phyloP scores from a whole-genome alignment of 2,329 filamentous ascomycete genomes.

The Pseudohalonectria lignicola region DNA sequence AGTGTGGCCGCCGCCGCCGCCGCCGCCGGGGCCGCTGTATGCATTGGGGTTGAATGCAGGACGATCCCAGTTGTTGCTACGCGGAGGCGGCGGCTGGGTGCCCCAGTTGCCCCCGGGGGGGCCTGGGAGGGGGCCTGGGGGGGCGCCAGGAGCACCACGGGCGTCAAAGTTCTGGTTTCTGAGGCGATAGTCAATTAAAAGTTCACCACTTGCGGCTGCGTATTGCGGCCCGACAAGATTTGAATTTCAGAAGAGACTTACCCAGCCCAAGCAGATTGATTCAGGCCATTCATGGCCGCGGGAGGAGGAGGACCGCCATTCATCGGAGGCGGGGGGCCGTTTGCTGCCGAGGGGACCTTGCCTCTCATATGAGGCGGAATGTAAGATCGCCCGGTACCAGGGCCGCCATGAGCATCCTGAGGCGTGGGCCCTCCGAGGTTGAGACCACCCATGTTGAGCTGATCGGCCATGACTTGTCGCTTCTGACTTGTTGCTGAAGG shows the following conservation, averaged over 20 bases:
- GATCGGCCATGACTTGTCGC: slow-evolving; percentile 70
- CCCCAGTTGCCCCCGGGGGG: slow-evolving; percentile 13
- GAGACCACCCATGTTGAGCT: slow-evolving; percentile 73
- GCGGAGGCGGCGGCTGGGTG: slow-evolving; percentile 5
- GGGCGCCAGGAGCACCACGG: too few species aligned
- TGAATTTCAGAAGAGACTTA: too few species aligned
- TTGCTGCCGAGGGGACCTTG: slow-evolving; percentile 28
- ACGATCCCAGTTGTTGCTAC: slow-evolving; percentile 12
- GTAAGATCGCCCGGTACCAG: slow-evolving; percentile 50
- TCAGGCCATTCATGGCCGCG: slow-evolving; percentile 35
- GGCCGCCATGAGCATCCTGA: slow-evolving; percentile 14
- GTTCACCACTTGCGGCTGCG: too few species aligned
- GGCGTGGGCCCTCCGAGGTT: slow-evolving; percentile 40
- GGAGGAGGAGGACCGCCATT: slow-evolving; percentile 18
- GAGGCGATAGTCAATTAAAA: too few species aligned
- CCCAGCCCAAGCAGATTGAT: slow-evolving; percentile 55
- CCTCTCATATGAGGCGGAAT: slow-evolving; percentile 76
- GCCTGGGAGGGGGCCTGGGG: too few species aligned
- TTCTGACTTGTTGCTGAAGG: too few species aligned
- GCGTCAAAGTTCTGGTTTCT: slow-evolving; percentile 37
- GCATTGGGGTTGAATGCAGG: slow-evolving; percentile 49
- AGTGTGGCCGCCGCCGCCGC: slow-evolving; percentile 17
- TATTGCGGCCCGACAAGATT: too few species aligned
- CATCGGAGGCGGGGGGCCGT: slow-evolving; percentile 28
- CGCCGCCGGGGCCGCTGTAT: slow-evolving; percentile 41